These are phyloP conservation scores for Alternaria panax DNA, from an alignment of 2,329 filamentous ascomycete genomes.

Conservation along the genomic window DNA sequence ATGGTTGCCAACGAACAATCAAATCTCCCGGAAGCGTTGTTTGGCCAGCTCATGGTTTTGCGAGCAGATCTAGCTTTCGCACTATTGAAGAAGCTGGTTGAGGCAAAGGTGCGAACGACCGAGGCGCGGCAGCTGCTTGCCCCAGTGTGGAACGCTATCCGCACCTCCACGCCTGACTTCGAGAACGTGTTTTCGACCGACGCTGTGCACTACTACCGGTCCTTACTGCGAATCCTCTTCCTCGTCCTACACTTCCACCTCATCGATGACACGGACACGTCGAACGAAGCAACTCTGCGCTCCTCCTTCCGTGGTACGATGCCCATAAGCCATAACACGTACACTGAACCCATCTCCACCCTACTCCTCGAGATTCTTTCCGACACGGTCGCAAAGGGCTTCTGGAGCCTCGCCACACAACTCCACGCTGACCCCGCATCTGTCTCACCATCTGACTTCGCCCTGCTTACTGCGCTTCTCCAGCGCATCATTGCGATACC, in stretches of 20 bases:
- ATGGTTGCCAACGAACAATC: conserved; percentile 77
- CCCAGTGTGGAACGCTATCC: conserved; percentile 68
- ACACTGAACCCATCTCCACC: conserved; percentile 36
- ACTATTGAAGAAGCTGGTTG: conserved; percentile 79
- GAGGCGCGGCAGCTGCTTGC: conserved; percentile 64
- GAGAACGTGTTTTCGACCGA: conserved; percentile 65
- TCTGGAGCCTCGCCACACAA: conserved; percentile 79
- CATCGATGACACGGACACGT: conserved; percentile 44
- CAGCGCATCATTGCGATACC: conserved; percentile 84
- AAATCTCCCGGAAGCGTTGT: conserved; percentile 80
- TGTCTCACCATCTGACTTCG: conserved; percentile 79
- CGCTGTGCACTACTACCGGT: conserved; percentile 77
- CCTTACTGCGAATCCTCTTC: conserved; percentile 83
- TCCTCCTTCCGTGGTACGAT: conserved; percentile 48
- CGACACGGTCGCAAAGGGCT: conserved; percentile 79
- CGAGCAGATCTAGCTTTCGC: conserved; percentile 83
- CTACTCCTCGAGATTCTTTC: conserved; percentile 79
- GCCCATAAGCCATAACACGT: conserved; percentile 53
- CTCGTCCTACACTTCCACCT: conserved; percentile 75
- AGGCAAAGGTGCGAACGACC: conserved; percentile 57
- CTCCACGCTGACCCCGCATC: conserved; percentile 76
- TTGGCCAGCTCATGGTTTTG: conserved; percentile 76
- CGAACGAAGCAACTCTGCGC: conserved; percentile 34
- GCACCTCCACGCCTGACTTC: conserved; percentile 63
- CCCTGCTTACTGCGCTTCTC: conserved; percentile 84